These are phyloP conservation scores for Flaveria linearis DNA, from an alignment of 129 eudicot species.

Conservation along the genomic window DNA sequence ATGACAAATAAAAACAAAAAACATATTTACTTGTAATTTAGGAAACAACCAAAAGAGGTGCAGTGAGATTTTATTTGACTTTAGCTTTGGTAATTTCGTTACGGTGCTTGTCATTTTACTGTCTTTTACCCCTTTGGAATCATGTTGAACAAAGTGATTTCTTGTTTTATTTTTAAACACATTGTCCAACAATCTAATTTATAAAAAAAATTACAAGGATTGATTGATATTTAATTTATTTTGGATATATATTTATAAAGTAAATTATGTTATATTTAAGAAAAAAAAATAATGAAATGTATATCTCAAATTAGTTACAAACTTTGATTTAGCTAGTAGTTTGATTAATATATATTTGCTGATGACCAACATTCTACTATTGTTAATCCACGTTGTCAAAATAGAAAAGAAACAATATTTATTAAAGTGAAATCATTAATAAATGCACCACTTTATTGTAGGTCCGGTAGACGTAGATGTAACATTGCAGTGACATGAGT, in stretches of 20 bases:
- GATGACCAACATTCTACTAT: too few relatives aligned
- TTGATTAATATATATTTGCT: too few relatives aligned
- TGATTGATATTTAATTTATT: neutral
- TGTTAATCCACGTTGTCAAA: too few relatives aligned
- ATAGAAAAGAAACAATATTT: too few relatives aligned
- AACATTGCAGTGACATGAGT: too few relatives aligned
- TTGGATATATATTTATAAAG: neutral
- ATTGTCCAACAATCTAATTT: slow-evolving; percentile 9
- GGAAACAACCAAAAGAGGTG: slow-evolving; percentile 42
- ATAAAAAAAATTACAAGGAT: neutral
- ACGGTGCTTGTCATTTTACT: slow-evolving; percentile 37
- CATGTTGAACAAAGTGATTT: slow-evolving; percentile 32
- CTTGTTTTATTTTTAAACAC: slow-evolving; percentile 32
- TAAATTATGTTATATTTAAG: neutral
- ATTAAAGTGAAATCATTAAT: too few relatives aligned
- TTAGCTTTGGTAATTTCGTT: slow-evolving; percentile 44
- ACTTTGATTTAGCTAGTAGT: too few relatives aligned
- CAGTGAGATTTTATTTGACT: slow-evolving; percentile 48
- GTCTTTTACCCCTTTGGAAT: slow-evolving; percentile 41
- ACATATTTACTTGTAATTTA: slow-evolving; percentile 29
- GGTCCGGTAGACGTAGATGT: too few relatives aligned
- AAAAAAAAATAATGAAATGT: too few relatives aligned
- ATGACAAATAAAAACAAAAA: slow-evolving; percentile 34
- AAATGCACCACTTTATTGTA: too few relatives aligned
- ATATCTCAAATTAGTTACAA: too few relatives aligned